These are phyloP conservation scores for Entomortierella parvispora DNA, from an alignment of 192 early-diverging fungal species.

Conservation along the genomic window DNA sequence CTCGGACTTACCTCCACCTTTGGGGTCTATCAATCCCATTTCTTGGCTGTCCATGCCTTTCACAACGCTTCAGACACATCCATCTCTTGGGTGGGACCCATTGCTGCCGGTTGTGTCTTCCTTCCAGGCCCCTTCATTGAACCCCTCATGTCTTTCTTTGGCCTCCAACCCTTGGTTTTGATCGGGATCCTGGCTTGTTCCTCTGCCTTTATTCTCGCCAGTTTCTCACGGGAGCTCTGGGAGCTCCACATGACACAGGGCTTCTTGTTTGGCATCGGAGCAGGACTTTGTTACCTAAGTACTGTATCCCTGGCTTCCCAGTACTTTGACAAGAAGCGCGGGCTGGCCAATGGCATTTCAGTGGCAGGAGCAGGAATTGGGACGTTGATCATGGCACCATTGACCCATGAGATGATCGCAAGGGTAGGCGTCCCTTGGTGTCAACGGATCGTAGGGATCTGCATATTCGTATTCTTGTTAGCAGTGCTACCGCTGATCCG, in stretches of 20 bases:
- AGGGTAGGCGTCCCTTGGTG: conserved; percentile 49
- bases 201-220: conserved; percentile 66
- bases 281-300: conserved; percentile 68
- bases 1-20: conserved; percentile 33
- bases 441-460: conserved; percentile 46
- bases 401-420: conserved; percentile 45
- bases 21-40: conserved; percentile 38
- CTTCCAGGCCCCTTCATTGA: conserved; percentile 51
- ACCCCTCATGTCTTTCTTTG: conserved; percentile 33
- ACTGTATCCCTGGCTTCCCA: conserved; percentile 70
- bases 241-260: conserved; percentile 75
- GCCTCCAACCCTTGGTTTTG: conserved; percentile 28
- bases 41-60: conserved; percentile 16
- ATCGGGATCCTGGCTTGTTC: conserved; percentile 53
- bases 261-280: conserved; percentile 68
- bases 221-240: conserved; percentile 72
- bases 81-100: conserved; percentile 53
- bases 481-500: conserved; percentile 44
- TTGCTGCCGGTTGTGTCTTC: conserved; percentile 55
- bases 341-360: conserved; percentile 72
- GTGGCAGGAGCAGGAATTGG: conserved; percentile 76
- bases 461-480: conserved; percentile 45
- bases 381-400: conserved; percentile 67
- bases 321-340: conserved; percentile 71
- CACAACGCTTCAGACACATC: conserved; percentile 17